Conservation (phyloP, 768 basidiomycete species). For the Termitomyces sp. region DNA sequence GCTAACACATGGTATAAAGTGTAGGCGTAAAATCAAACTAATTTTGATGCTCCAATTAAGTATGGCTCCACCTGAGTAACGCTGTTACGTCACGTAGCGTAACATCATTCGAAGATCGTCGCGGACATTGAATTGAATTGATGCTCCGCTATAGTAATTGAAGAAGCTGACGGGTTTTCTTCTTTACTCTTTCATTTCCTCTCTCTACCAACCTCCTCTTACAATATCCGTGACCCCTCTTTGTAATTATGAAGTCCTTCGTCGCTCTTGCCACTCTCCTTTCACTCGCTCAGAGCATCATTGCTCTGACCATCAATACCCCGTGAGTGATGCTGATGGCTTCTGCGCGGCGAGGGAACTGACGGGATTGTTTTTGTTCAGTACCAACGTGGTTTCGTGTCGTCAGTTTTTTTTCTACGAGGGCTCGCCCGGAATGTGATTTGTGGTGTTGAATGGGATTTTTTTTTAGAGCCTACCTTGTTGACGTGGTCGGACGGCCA, state of each 20-base stretch:
- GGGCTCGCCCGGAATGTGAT: background rate
- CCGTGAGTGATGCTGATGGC: slow-evolving; percentile 35
- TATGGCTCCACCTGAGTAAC: background rate
- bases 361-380: slow-evolving; percentile 11
- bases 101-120: background rate
- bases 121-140: slow-evolving; percentile 15
- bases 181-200: slow-evolving; percentile 5
- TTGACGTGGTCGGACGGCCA: slow-evolving; percentile 49
- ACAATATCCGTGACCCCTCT: slow-evolving; percentile 7
- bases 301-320: slow-evolving; percentile 56
- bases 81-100: background rate
- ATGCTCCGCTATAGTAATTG: slow-evolving; percentile 14
- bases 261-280: slow-evolving; percentile 27
- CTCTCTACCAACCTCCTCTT: slow-evolving; percentile 3
- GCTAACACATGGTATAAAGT: too few relatives aligned
- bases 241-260: slow-evolving; percentile 34
- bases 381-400: slow-evolving; percentile 41
- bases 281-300: slow-evolving; percentile 32
- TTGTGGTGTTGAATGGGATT: background rate
- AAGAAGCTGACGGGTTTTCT: background rate
- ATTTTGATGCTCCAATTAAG: background rate
- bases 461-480: slow-evolving; percentile 48
- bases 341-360: background rate
- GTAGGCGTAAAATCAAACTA: too few relatives aligned
- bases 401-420: slow-evolving; percentile 32